Conservation (phyloP, 2,329 filamentous ascomycete species). For the Akanthomyces dipterigenus region DNA sequence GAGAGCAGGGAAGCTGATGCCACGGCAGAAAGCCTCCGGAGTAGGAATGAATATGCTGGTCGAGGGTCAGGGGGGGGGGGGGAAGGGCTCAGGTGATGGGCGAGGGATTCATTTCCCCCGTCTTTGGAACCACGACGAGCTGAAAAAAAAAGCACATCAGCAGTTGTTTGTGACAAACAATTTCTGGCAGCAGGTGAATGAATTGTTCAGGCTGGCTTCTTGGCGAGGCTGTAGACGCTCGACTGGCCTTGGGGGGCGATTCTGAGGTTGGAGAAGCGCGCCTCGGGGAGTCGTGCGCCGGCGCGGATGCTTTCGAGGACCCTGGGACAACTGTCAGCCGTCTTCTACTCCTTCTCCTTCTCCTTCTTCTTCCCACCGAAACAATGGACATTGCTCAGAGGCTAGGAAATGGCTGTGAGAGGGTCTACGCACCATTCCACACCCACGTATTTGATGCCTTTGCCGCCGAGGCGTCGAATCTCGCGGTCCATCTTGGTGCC, state of each 20-base stretch:
- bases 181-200: not conserved
- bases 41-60: too few species aligned
- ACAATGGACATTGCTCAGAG: too few species aligned
- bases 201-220: not conserved
- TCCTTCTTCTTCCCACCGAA: not conserved
- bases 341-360: not conserved
- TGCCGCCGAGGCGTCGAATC: slow-evolving; percentile 59
- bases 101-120: not conserved
- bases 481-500: slow-evolving; percentile 76
- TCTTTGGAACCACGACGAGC: not conserved
- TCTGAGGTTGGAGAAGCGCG: slow-evolving; percentile 59
- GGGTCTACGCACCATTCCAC: slow-evolving; percentile 64
- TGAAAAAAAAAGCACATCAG: too few species aligned
- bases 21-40: too few species aligned
- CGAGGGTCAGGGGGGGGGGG: too few species aligned
- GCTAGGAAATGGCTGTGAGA: too few species aligned
- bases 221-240: slow-evolving; percentile 46
- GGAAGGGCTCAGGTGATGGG: too few species aligned
- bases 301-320: slow-evolving; percentile 76
- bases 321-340: slow-evolving; percentile 37
- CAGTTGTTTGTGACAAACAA: not conserved
- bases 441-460: slow-evolving; percentile 68
- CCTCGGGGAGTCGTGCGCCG: slow-evolving; percentile 68
- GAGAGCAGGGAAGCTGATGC: too few species aligned
- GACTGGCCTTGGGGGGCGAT: slow-evolving; percentile 55